Evolutionary conservation across 2,329 filamentous ascomycete species (phyloP).

Genomic region (Penicillium sp.): DNA sequence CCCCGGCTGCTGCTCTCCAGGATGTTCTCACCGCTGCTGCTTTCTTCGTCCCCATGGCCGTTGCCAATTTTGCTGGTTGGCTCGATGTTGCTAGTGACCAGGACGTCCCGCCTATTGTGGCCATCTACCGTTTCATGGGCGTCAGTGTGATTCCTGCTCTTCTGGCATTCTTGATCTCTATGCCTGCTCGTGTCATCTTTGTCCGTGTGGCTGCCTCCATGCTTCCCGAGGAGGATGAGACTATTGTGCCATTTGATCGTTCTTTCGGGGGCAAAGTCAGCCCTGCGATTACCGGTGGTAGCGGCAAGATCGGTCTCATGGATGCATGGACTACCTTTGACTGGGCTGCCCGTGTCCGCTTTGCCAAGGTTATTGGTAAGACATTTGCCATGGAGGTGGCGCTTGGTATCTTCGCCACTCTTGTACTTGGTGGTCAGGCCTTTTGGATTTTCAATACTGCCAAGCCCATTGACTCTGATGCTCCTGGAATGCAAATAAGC

Average conservation of each 20-base stretch:
- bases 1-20: constrained; percentile 65
- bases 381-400: constrained; percentile 58
- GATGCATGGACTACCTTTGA: constrained; percentile 81
- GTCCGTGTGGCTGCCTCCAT: constrained; percentile 84
- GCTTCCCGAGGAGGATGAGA: constrained; percentile 75
- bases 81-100: constrained; percentile 38
- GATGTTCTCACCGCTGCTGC: constrained; percentile 55
- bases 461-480: constrained; percentile 2
- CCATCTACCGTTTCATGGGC: constrained; percentile 36
- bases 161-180: constrained; percentile 62
- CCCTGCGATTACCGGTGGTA: constrained; percentile 71
- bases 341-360: constrained; percentile 67
- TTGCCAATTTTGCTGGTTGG: constrained; percentile 52
- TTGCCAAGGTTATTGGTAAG: constrained; percentile 76
- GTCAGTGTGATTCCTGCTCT: constrained; percentile 45
- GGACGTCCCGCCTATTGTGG: constrained; percentile 34
- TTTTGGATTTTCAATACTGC: constrained; percentile 39
- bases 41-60: constrained; percentile 36
- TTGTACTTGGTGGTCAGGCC: constrained; percentile 55
- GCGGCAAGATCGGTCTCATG: constrained; percentile 67
- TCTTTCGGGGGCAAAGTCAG: constrained; percentile 76
- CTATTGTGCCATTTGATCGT: constrained; percentile 87
- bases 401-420: constrained; percentile 48
- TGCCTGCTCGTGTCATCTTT: constrained; percentile 75
- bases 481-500: background rate